A percentile compares a stretch with the other conserved stretches of the same genome.
Conservation (phyloP, 2,329 filamentous ascomycete species). For the Pseudogymnoascus sp. region DNA sequence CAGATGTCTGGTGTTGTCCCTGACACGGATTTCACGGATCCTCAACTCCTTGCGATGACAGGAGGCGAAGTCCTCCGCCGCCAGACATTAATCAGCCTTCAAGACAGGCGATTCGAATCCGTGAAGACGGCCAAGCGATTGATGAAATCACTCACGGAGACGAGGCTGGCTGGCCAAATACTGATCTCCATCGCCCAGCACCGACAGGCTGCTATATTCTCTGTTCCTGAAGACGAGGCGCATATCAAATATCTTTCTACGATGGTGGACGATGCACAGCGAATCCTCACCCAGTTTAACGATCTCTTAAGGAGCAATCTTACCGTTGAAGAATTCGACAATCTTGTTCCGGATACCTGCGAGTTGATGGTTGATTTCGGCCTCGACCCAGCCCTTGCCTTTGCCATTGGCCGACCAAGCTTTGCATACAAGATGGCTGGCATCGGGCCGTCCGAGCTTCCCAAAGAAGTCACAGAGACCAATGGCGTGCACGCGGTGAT, state of each 20-base stretch:
- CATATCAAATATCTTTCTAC: constrained; percentile 86
- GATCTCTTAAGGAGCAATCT: constrained; percentile 80
- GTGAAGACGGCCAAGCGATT: constrained; percentile 68
- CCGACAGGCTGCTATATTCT: constrained; percentile 75
- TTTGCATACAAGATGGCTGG: constrained; percentile 54
- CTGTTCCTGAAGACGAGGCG: constrained; percentile 58
- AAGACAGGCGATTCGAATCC: constrained; percentile 73
- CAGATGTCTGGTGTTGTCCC: constrained; percentile 92
- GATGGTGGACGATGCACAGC: constrained; percentile 82
- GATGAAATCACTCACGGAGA: constrained; percentile 68
- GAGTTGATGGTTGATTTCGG: constrained; percentile 70
- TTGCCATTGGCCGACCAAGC: constrained; percentile 70
- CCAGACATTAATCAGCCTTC: constrained; percentile 69
- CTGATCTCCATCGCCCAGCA: constrained; percentile 89
- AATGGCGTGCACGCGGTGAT: constrained; percentile 15
- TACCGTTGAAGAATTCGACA: constrained; percentile 65
- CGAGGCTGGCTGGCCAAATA: constrained; percentile 68
- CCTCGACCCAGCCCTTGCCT: constrained; percentile 71
- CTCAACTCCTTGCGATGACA: constrained; percentile 79
- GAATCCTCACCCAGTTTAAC: constrained; percentile 77
- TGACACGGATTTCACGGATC: constrained; percentile 78
- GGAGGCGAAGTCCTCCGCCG: constrained; percentile 72
- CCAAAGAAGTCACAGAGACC: constrained; percentile 11
- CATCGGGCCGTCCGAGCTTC: constrained; percentile 12
- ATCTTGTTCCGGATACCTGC: constrained; percentile 64